phyloP scores from a whole-genome alignment of 2,329 filamentous ascomycete species.

The Epichloe gansuensis region DNA sequence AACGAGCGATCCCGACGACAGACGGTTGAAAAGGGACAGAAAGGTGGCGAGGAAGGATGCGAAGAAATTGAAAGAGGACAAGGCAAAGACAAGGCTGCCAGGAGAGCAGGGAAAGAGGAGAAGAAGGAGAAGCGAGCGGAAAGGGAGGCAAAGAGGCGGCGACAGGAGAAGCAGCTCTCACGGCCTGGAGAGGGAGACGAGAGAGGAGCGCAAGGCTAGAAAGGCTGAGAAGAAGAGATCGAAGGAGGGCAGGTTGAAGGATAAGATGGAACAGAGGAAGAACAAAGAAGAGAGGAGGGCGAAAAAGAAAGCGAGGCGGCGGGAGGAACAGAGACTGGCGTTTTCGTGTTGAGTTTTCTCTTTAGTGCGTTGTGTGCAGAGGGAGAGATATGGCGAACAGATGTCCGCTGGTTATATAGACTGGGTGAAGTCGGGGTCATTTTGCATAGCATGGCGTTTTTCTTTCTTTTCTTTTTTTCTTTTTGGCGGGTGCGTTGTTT shows the following conservation, averaged over 20 bases:
- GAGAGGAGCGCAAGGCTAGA: constrained; percentile 28
- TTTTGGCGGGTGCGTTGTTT: not conserved
- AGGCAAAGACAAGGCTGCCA: not conserved
- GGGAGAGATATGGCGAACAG: not conserved
- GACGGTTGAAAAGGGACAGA: constrained; percentile 7
- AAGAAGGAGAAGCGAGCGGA: not conserved
- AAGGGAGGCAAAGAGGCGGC: constrained; percentile 15
- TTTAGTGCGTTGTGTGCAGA: not conserved
- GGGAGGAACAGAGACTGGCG: constrained; percentile 20
- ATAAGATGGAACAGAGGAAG: constrained; percentile 10
- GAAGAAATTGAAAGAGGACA: constrained; percentile 13
- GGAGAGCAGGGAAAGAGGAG: not conserved
- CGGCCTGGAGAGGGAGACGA: constrained; percentile 19
- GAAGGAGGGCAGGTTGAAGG: constrained; percentile 16
- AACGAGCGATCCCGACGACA: constrained; percentile 14
- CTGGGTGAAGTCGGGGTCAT: not conserved
- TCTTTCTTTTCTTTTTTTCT: constrained; percentile 1
- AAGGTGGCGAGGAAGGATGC: not conserved
- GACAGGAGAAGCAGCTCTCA: not conserved
- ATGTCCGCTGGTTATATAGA: not conserved
- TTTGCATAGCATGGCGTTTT: constrained; percentile 7
- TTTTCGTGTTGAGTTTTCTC: not conserved
- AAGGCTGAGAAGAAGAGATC: constrained; percentile 21
- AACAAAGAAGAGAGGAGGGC: constrained; percentile 32
- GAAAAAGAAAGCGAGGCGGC: constrained; percentile 31